These are phyloP conservation scores for Solanum habrochaites DNA, from an alignment of 257 asterid species.

Conservation along the genomic window DNA sequence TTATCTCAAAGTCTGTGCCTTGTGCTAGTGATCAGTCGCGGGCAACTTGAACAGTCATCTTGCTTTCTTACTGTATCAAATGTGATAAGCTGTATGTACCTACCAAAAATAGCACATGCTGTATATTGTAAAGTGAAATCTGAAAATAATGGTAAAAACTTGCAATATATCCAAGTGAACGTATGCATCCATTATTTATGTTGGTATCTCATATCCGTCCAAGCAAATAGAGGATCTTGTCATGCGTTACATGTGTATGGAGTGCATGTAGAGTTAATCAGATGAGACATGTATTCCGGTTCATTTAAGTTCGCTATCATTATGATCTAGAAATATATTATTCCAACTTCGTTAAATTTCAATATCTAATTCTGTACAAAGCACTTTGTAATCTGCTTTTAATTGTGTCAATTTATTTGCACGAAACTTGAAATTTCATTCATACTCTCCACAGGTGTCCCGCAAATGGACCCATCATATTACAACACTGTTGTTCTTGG, in stretches of 20 bases:
- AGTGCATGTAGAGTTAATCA: not conserved
- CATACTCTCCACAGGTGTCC: conserved; percentile 41
- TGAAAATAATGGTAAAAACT: not conserved
- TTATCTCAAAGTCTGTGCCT: not conserved
- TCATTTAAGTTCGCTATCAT: not conserved
- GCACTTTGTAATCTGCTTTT: not conserved
- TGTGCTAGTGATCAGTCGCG: not conserved
- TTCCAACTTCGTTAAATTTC: not conserved
- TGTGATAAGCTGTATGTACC: not conserved
- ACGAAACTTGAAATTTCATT: not conserved
- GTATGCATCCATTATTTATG: not conserved
- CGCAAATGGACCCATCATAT: conserved; percentile 95
- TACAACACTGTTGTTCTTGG: conserved; percentile 74
- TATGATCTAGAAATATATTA: not conserved
- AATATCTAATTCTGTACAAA: not conserved
- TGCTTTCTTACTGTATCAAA: not conserved
- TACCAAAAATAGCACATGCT: not conserved
- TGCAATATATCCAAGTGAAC: not conserved
- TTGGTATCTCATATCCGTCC: not conserved
- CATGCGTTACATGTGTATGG: not conserved
- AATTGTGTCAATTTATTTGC: not conserved
- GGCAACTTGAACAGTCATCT: not conserved
- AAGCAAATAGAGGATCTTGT: not conserved
- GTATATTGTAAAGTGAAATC: not conserved
- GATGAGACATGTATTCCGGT: not conserved